These are phyloP conservation scores for Pythium pyrilobum DNA, from an alignment of 352 stramenopile species.

Conservation along the genomic window DNA sequence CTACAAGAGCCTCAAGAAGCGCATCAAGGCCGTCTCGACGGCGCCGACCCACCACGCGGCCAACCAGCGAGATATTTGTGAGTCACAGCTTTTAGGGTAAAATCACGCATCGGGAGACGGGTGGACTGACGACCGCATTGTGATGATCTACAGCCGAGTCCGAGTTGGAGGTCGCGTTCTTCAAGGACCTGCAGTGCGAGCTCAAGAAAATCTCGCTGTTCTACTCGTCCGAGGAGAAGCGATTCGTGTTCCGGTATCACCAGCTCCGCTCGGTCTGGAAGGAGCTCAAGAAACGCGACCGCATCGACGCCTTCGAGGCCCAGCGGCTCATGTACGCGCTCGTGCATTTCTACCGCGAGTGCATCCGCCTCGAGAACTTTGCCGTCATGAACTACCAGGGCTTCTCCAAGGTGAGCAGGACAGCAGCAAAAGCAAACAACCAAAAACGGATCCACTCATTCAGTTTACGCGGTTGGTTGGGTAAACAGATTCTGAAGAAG, in stretches of 20 bases:
- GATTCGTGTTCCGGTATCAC: slow-evolving; percentile 59
- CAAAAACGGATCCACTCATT: too few species aligned
- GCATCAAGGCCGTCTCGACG: slow-evolving; percentile 65
- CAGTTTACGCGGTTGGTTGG: neutral
- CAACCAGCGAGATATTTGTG: slow-evolving; percentile 32
- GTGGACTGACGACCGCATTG: too few species aligned
- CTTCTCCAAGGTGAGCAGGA: slow-evolving; percentile 63
- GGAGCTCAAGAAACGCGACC: slow-evolving; percentile 40
- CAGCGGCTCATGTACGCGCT: slow-evolving; percentile 78
- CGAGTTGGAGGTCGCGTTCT: slow-evolving; percentile 72
- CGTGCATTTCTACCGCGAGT: slow-evolving; percentile 81
- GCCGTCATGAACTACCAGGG: slow-evolving; percentile 83
- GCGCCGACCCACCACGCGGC: slow-evolving; percentile 28
- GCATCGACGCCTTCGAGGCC: slow-evolving; percentile 36
- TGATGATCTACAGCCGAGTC: slow-evolving; percentile 42
- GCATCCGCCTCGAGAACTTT: slow-evolving; percentile 78
- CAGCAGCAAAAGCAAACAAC: neutral
- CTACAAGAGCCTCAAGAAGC: slow-evolving; percentile 84
- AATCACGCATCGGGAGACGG: too few species aligned
- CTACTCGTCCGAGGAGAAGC: slow-evolving; percentile 71
- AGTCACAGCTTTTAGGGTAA: neutral
- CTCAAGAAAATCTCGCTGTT: slow-evolving; percentile 83
- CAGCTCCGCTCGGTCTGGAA: slow-evolving; percentile 69
- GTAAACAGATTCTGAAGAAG: slow-evolving; percentile 68
- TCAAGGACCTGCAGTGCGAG: slow-evolving; percentile 63